phyloP scores from a whole-genome alignment of 2,329 filamentous ascomycete genomes.

The Colletotrichum sp. region DNA sequence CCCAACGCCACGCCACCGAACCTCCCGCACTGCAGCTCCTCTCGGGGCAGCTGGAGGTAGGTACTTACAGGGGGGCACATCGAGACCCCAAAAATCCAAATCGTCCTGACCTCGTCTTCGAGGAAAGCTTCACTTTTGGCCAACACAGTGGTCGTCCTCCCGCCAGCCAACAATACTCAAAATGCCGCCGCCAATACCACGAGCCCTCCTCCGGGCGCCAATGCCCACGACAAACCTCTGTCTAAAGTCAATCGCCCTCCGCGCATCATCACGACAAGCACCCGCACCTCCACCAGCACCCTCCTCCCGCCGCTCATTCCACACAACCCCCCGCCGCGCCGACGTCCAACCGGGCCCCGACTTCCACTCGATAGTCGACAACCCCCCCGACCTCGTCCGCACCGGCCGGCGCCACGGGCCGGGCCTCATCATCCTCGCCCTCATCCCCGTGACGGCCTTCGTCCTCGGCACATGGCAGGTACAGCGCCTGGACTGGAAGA shows the following conservation, averaged over 20 bases:
- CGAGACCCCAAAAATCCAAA: not conserved
- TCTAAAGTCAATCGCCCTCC: not conserved
- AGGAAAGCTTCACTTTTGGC: not conserved
- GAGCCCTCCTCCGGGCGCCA: not conserved
- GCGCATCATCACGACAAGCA: not conserved
- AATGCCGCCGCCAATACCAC: constrained; percentile 8
- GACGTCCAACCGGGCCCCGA: constrained; percentile 47
- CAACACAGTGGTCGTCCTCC: not conserved
- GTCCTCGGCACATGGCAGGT: constrained; percentile 94
- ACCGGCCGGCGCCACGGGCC: constrained; percentile 75
- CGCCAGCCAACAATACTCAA: not conserved
- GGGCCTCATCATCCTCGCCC: constrained; percentile 79
- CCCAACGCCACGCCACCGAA: not conserved
- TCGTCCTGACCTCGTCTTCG: constrained; percentile 9
- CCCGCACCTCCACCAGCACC: not conserved
- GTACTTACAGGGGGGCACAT: not conserved
- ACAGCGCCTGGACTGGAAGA: constrained; percentile 91
- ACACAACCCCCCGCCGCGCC: constrained; percentile 20
- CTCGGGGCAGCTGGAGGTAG: not conserved
- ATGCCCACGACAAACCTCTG: not conserved
- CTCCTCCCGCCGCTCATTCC: constrained; percentile 5
- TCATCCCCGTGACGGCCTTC: constrained; percentile 93
- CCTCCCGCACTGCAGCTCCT: not conserved
- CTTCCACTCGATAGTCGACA: constrained; percentile 87
- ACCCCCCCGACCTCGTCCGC: constrained; percentile 81